Evolutionary conservation across 2,329 filamentous ascomycete species (phyloP).

Genomic region (Raffaelea deltoideospora): DNA sequence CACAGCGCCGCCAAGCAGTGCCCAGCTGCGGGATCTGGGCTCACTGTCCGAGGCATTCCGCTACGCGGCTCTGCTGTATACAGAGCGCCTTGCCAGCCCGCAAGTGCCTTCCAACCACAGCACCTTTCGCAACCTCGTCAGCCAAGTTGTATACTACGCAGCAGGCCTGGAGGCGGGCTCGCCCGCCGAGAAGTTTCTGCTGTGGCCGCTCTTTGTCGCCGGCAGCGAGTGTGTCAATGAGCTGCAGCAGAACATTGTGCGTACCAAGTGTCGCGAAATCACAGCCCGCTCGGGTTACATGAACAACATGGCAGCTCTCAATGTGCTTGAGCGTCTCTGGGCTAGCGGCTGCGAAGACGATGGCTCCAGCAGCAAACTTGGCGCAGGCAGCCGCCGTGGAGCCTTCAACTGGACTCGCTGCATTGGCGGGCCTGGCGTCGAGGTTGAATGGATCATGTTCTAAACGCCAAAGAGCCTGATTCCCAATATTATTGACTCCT

Average conservation of each 20-base stretch:
- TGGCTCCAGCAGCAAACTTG: constrained; percentile 17
- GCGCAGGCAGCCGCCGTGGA: constrained; percentile 26
- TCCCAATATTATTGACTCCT: too few relatives aligned
- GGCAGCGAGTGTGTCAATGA: constrained; percentile 80
- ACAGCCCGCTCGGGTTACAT: constrained; percentile 82
- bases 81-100: constrained; percentile 71
- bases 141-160: constrained; percentile 70
- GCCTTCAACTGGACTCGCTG: constrained; percentile 44
- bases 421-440: constrained; percentile 38
- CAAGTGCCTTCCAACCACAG: constrained; percentile 55
- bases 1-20: constrained; percentile 28
- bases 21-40: constrained; percentile 57
- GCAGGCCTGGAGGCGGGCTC: constrained; percentile 59
- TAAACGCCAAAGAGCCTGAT: too few relatives aligned
- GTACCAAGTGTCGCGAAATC: constrained; percentile 69
- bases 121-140: constrained; percentile 71
- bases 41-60: constrained; percentile 85
- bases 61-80: constrained; percentile 77
- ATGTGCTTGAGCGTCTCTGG: constrained; percentile 79
- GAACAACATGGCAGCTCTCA: constrained; percentile 78
- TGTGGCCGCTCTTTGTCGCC: constrained; percentile 86
- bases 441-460: constrained; percentile 55
- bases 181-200: constrained; percentile 69
- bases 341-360: constrained; percentile 32
- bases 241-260: constrained; percentile 62